Conservation (phyloP, 768 basidiomycete species). For the Rhodosporidiobolus sp. region DNA sequence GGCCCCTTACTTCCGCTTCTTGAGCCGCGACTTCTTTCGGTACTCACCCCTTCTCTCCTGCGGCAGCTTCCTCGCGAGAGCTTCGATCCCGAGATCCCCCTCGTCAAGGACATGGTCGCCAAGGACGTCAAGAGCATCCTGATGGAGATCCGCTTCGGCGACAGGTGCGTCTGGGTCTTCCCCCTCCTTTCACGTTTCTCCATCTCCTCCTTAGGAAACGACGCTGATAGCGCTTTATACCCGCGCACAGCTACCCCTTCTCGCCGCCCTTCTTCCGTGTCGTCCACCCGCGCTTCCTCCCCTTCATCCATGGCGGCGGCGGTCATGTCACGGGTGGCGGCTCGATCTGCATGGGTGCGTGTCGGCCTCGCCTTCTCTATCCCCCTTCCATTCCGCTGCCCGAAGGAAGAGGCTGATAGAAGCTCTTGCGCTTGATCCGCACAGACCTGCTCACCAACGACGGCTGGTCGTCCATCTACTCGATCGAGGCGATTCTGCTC, state of each 20-base stretch:
- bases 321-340: conserved; percentile 56
- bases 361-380: conserved; percentile 55
- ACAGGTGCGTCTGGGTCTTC: not conserved
- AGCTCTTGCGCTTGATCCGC: conserved; percentile 44
- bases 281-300: conserved; percentile 67
- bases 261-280: conserved; percentile 74
- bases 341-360: conserved; percentile 64
- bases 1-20: too few species aligned
- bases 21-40: too few species aligned
- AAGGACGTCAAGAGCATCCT: conserved; percentile 63
- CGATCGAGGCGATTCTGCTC: conserved; percentile 50
- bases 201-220: not conserved
- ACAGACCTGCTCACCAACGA: conserved; percentile 65
- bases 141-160: conserved; percentile 62
- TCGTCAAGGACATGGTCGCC: conserved; percentile 61
- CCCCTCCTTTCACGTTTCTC: not conserved
- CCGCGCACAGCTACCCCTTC: conserved; percentile 61
- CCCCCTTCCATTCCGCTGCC: conserved; percentile 47
- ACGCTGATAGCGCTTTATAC: conserved; percentile 42
- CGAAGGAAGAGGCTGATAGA: not conserved
- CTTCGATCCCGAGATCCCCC: conserved; percentile 61
- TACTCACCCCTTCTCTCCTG: too few species aligned
- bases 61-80: conserved; percentile 57
- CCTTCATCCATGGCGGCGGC: conserved; percentile 68
- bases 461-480: conserved; percentile 50